Evolutionary conservation across 345 rosid genomes (phyloP), one percentile per base, ranked within the genome.

Genomic region (Chamaenerion angustifolium): DNA sequence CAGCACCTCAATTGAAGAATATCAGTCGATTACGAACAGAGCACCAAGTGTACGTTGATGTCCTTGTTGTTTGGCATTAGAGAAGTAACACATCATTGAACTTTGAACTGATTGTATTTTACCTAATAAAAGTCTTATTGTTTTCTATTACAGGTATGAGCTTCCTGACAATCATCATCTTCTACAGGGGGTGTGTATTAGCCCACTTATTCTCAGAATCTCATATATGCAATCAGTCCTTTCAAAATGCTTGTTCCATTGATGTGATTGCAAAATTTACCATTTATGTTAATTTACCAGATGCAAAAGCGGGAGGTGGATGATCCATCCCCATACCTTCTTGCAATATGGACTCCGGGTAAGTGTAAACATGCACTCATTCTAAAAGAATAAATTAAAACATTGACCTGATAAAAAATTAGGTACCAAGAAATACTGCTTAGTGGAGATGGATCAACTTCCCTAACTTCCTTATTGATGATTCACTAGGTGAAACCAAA

Each of bases 321-420:
- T 75, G 98, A 90, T 46, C 95, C 86, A 53, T 81, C 92, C 61
- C 98, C 94, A 48, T 90, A 83, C 61, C 98, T 86, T 59, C 78
- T 90, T 44, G 95, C 94, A 25, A 79, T 86, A 65, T 90, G 98
- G 98, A 70, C 88, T 55, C 95, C 98, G 52, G 98, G 98, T 86
- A 64, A 71, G 72, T 15, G 27, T 47, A 45, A 4, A 4, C 6
- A 13, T 12, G 19, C 7, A 13, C 7, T 59, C 54, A 21, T 21
- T 21, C 25, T 21, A 21, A 4, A 21, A 4, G 25, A 21, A 21
- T 21, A 21, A 21, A 21, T n/a, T 21, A 21, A 21, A 35, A 52
- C 7, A 12, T 11, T 48, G 52, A 12, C 13, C 18, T 48, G 52
- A 12, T 31, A 21, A 21, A 21, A 11, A 19, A 16, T n/a, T n/a